These are phyloP conservation scores for Sarcocystis neurona DNA, from an alignment of 169 alveolate species.

Conservation along the genomic window DNA sequence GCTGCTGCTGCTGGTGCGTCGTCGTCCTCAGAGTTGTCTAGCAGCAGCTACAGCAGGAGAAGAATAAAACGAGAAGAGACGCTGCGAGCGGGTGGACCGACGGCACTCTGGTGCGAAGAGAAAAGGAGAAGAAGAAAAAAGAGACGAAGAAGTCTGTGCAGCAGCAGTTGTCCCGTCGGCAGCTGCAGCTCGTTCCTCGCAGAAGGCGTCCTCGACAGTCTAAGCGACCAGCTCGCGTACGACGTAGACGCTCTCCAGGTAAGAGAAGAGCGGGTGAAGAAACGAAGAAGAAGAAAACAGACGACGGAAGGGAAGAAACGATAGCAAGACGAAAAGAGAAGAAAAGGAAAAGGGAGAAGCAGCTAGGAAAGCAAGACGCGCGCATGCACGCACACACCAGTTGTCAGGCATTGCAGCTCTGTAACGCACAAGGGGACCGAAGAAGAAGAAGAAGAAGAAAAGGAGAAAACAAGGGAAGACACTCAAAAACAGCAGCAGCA, in stretches of 20 bases:
- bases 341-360: conserved; percentile 5
- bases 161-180: background rate
- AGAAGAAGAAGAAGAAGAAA: conserved; percentile 23
- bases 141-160: background rate
- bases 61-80: background rate
- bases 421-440: no score
- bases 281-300: conserved; percentile 11
- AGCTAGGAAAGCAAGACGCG: no score
- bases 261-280: conserved; percentile 18
- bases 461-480: background rate
- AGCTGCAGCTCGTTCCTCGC: background rate
- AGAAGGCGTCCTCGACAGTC: background rate
- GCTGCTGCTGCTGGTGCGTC: background rate
- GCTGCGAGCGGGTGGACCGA: background rate
- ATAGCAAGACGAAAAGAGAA: background rate
- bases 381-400: no score
- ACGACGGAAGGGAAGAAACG: conserved; percentile 11
- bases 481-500: background rate
- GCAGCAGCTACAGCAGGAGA: background rate
- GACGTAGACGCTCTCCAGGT: background rate
- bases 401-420: no score
- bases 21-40: background rate
- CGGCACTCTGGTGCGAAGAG: background rate
- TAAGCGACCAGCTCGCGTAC: background rate
- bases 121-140: background rate